Evolutionary conservation across 129 eudicot species (phyloP), one percentile per base, ranked within the genome.

Genomic region (Centrapalus pauciflorus): DNA sequence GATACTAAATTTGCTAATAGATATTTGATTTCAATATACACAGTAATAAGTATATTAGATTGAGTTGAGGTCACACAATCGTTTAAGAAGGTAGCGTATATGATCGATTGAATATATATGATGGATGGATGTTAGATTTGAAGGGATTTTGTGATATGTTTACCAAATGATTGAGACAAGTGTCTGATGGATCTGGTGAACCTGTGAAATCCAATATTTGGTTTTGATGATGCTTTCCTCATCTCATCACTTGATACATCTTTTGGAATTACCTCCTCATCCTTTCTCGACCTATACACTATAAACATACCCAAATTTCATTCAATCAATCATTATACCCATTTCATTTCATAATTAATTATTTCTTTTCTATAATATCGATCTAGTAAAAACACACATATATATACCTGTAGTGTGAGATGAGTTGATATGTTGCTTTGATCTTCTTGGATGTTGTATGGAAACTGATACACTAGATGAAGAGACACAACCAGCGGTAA

Each of bases 151-250:
- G n/a, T n/a, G n/a, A n/a, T n/a, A n/a, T n/a, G n/a, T 76, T 75
- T 85, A 88, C 96, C 84, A 56, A 88, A 83, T 32, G 83, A 62
- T 3, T 88, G 89, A 61, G 96, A 82, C 40, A 84, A 64, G 67
- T 51, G 80, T 73, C 79, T 88, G 76, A 88, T 72, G 66, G 71
- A 71, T 77, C 82, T 81, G 10, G 83, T 73, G 66, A 88, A 70
- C 83, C 77, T 82, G 26, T 88, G 88, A 52, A 88, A 65, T 38
- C 86, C 86, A 35, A 75, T 61, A 50, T 72, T 81, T 25, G 86
- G 83, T 70, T 71, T 88, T 26, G 93, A 84, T 66, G 69, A 58
- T 63, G 84, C 83, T 82, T 78, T 85, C 73, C 69, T 26, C 69
- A 70, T 73, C 25, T 88, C 72, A 28, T 71, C 83, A 3, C 66